Base-by-base conservation (phyloP, 768 basidiomycete species). In the Tricholoma saponaceum region DNA sequence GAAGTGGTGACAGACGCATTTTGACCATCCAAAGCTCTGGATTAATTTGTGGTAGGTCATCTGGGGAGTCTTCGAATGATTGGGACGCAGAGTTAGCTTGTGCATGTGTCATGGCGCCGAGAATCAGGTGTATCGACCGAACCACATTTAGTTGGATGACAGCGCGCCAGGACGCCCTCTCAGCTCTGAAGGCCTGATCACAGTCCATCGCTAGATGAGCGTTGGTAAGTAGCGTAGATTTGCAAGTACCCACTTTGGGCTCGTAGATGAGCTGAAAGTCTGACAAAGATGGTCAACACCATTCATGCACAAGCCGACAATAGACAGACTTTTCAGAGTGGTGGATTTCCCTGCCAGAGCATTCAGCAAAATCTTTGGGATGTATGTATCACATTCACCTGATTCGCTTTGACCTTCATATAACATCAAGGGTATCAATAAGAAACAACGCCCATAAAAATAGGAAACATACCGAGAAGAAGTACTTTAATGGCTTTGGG, bases 361-460 rank as follows among this genome's bases (percentile, higher is more conserved):
- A 44, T 52, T 39, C 9, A 23, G 51, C 47, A 58, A 52, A 46
- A 41, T 25, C 5, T 56, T n/a, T 16, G 41, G 49, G 16, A 47
- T 55, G 1, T 20, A 10, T n/a, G 22, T 25, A 1, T 25, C 5
- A 55, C 25, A 39, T 52, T 54, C 71, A 90, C 89, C 89, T 56
- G 87, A 90, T 78, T 92, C 89, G 66, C 86, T 89, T 73, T 91
- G 90, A 20, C 90, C 90, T 86, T 50, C 35, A 20, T 20, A 23
- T 20, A 26, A 37, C 14, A 30, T 37, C n/a, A 10, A 10, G 28
- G 18, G 1, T 44, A 52, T 58, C 35, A 25, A 30, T 32, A 23
- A 16, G 22, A 39, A 6, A 22, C 23, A 5, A 1, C 13, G 25
- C 28, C 44, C 7, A 12, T 13, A 32, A 25, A 44, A 6, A 26